phyloP scores from a whole-genome alignment of 805 yeast genomes.

The Candida tammaniensis region DNA sequence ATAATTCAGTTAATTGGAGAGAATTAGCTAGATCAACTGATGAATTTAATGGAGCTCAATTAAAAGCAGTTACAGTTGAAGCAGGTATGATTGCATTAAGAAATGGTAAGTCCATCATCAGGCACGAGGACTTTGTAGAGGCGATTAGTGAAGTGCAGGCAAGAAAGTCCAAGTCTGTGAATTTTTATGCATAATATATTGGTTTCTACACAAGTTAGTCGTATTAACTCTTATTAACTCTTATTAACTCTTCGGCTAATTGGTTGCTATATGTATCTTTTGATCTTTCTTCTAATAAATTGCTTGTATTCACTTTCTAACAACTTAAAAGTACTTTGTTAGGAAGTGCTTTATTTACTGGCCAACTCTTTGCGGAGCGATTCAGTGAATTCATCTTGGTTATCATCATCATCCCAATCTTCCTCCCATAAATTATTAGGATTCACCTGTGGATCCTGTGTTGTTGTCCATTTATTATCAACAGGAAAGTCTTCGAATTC shows the following conservation, averaged over 20 bases:
- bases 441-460: conserved; percentile 49
- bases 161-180: conserved; percentile 90
- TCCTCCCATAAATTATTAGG: conserved; percentile 84
- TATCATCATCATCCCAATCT: conserved; percentile 96
- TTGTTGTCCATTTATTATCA: conserved; percentile 72
- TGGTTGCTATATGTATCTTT: no score
- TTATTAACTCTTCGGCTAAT: no score
- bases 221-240: background rate
- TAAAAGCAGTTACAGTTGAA: conserved; percentile 98
- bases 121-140: conserved; percentile 97
- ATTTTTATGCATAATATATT: conserved; percentile 77
- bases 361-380: conserved; percentile 60
- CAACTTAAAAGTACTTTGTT: no score
- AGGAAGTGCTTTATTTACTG: no score
- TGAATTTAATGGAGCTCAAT: conserved; percentile 98
- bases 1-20: conserved; percentile 89
- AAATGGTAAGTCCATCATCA: conserved; percentile 85
- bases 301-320: no score
- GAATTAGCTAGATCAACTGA: conserved; percentile 97
- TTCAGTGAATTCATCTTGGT: conserved; percentile 82
- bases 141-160: conserved; percentile 99
- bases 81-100: conserved; percentile 99
- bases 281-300: background rate
- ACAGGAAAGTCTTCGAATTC: conserved; percentile 97
- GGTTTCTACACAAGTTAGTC: background rate